These are phyloP conservation scores for Botryotinia calthae DNA, from an alignment of 2,329 filamentous ascomycete species.

Conservation along the genomic window DNA sequence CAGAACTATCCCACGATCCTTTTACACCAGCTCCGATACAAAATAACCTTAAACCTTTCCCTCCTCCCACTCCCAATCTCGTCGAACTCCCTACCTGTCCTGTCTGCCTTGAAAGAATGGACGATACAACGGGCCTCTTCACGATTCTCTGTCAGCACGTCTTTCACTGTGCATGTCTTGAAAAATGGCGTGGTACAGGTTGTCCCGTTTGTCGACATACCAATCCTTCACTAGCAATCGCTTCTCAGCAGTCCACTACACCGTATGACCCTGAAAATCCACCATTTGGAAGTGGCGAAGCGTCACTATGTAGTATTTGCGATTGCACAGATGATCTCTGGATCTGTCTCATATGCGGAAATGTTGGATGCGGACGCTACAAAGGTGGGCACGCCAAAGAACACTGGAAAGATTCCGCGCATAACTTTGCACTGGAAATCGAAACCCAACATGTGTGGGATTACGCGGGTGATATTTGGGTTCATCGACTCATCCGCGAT, in stretches of 20 bases:
- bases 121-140: conserved; percentile 90
- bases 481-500: conserved; percentile 90
- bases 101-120: conserved; percentile 96
- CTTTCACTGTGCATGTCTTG: conserved; percentile 93
- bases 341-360: conserved; percentile 93
- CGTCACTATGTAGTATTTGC: conserved; percentile 78
- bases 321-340: conserved; percentile 80
- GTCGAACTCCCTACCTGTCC: conserved; percentile 93
- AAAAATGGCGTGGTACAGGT: conserved; percentile 92
- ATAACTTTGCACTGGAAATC: conserved; percentile 90
- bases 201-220: conserved; percentile 96
- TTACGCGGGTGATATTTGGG: conserved; percentile 92
- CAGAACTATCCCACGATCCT: conserved; percentile 61
- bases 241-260: conserved; percentile 30
- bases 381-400: conserved; percentile 91
- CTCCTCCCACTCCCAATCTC: conserved; percentile 72
- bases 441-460: conserved; percentile 97
- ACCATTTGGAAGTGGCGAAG: conserved; percentile 59
- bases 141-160: conserved; percentile 97
- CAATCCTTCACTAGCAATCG: conserved; percentile 50
- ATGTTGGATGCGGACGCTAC: conserved; percentile 90
- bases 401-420: conserved; percentile 85
- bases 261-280: conserved; percentile 49
- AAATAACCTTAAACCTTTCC: conserved; percentile 53
- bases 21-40: conserved; percentile 55